phyloP scores from a whole-genome alignment of 441 rosid genomes.

The Mallotus japonicus region DNA sequence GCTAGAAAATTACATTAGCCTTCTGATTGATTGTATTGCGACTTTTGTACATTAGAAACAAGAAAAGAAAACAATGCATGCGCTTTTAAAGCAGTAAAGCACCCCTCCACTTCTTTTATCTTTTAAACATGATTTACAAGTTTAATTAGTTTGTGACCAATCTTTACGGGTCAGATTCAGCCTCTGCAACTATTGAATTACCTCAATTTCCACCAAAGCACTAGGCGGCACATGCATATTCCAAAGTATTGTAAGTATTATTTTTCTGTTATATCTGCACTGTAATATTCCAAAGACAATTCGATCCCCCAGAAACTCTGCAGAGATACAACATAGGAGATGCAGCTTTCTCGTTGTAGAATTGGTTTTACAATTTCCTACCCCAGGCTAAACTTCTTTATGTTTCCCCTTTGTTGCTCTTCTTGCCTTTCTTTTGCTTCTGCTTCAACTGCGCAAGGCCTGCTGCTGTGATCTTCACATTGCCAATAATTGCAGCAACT shows the following conservation, averaged over 20 bases:
- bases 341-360: background rate
- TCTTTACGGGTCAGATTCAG: no score
- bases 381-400: conserved; percentile 10
- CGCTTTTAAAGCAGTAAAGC: background rate
- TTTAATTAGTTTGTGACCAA: background rate
- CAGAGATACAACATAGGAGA: background rate
- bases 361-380: background rate
- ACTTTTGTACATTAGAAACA: background rate
- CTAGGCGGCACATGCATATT: background rate
- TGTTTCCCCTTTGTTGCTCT: conserved; percentile 45
- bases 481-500: conserved; percentile 87
- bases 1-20: background rate
- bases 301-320: background rate
- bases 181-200: background rate
- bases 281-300: background rate
- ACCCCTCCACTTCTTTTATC: background rate
- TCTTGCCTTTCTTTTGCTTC: conserved; percentile 92
- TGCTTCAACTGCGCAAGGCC: conserved; percentile 94
- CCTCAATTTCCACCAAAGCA: background rate
- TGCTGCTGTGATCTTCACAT: conserved; percentile 81
- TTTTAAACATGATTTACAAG: background rate
- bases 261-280: background rate
- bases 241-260: no score
- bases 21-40: background rate
- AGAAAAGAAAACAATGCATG: background rate